phyloP scores from a whole-genome alignment of 768 basidiomycete species.

The Boletales sp. region DNA sequence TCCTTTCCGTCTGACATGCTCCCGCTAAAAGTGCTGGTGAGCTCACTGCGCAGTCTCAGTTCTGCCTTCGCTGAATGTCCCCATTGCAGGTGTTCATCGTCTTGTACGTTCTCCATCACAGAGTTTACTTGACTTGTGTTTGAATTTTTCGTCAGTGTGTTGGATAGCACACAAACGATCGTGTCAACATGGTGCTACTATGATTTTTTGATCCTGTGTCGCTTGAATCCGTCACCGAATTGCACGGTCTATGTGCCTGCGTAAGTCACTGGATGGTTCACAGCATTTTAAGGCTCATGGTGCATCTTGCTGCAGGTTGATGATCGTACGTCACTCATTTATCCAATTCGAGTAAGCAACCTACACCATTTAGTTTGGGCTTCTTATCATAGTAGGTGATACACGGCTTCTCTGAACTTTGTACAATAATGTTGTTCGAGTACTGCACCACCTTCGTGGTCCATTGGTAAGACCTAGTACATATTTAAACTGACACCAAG shows the following conservation, averaged over 20 bases:
- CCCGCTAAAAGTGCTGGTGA: slow-evolving; percentile 12
- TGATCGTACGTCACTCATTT: not conserved
- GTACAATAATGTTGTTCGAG: slow-evolving; percentile 7
- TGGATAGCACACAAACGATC: slow-evolving; percentile 5
- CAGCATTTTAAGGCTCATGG: not conserved
- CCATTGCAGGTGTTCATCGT: slow-evolving; percentile 1
- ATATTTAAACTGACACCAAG: not conserved
- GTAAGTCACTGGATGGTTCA: slow-evolving; percentile 4
- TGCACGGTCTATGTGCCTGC: slow-evolving; percentile 5
- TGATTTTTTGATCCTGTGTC: slow-evolving; percentile 10
- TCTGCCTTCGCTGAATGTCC: not conserved
- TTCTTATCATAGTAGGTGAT: slow-evolving; percentile 4
- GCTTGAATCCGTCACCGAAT: not conserved
- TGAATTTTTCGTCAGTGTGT: slow-evolving; percentile 6
- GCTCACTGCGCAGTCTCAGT: not conserved
- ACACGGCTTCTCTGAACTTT: not conserved
- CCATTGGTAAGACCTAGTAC: slow-evolving; percentile 9
- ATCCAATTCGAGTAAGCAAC: not conserved
- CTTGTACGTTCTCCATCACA: slow-evolving; percentile 6
- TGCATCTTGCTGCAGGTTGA: not conserved
- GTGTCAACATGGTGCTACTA: not conserved
- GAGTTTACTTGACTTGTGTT: not conserved
- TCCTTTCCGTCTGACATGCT: slow-evolving; percentile 14
- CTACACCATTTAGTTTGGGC: not conserved
- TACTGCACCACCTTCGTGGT: slow-evolving; percentile 17